Evolutionary conservation across 2,329 filamentous ascomycete genomes (phyloP).

Genomic region (Xylariaceae sp.): DNA sequence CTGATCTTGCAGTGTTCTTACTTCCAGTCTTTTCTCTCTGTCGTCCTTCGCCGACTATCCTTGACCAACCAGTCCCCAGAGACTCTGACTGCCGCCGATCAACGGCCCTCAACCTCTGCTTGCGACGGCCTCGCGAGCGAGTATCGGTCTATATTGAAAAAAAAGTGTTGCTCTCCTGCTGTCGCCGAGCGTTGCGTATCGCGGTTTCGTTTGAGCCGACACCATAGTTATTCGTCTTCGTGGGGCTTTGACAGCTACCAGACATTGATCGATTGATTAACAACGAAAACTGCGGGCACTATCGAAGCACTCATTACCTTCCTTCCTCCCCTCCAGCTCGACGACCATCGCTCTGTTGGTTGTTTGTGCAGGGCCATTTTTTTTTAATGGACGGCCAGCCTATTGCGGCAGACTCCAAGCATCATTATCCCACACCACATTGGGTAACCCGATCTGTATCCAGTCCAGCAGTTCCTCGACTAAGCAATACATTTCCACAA

Average conservation of each 20-base stretch:
- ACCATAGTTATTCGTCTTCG: no score
- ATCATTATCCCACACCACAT: slow-evolving; percentile 42
- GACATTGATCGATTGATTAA: no score
- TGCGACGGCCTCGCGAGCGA: no score
- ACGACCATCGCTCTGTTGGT: slow-evolving; percentile 21
- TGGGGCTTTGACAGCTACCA: no score
- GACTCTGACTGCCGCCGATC: slow-evolving; percentile 4
- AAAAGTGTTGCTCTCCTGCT: no score
- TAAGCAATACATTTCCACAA: slow-evolving; percentile 22
- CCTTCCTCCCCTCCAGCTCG: slow-evolving; percentile 11
- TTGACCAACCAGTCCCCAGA: slow-evolving; percentile 12
- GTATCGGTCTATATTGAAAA: no score
- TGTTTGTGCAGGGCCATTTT: slow-evolving; percentile 29
- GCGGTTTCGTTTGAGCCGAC: no score
- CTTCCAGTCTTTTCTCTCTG: slow-evolving; percentile 11
- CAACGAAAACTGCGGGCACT: no score
- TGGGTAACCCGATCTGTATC: slow-evolving; percentile 36
- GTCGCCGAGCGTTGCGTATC: no score
- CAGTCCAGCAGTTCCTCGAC: slow-evolving; percentile 32
- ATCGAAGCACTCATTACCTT: slow-evolving; percentile 20
- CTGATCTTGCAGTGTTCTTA: no score
- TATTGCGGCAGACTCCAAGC: slow-evolving; percentile 45
- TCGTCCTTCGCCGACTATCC: slow-evolving; percentile 11
- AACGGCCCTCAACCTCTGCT: no score
- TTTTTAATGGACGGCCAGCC: slow-evolving; percentile 52